A percentile compares a stretch with the other conserved stretches of the same genome.
Evolutionary conservation across 495 filamentous ascomycete genomes (phyloP).

Genomic region (Daldinia caldariorum): DNA sequence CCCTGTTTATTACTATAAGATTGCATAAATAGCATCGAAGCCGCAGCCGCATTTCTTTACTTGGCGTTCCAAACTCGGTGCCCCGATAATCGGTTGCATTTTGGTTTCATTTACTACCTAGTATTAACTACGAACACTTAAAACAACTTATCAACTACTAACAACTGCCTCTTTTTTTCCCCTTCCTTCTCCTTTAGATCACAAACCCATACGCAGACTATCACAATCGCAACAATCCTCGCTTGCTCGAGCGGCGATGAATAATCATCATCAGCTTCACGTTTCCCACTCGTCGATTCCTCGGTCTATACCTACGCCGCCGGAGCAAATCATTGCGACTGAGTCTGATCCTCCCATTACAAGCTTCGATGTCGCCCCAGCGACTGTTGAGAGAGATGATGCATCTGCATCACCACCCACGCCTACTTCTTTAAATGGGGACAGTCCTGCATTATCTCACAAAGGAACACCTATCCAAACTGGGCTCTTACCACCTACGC

Average conservation of each 20-base stretch:
- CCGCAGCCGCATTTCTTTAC: constrained; percentile 15
- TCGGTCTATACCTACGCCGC: constrained; percentile 35
- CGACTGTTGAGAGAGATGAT: constrained; percentile 27
- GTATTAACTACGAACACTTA: too few relatives aligned
- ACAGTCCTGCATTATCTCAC: constrained; percentile 24
- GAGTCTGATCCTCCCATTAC: constrained; percentile 33
- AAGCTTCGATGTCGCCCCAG: constrained; percentile 32
- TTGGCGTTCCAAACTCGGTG: constrained; percentile 12
- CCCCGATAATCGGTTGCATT: constrained; percentile 39
- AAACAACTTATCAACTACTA: not conserved
- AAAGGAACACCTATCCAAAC: constrained; percentile 27
- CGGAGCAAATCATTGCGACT: constrained; percentile 27
- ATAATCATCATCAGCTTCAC: constrained; percentile 52
- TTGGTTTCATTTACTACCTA: constrained; percentile 21
- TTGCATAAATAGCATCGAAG: constrained; percentile 20
- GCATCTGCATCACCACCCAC: constrained; percentile 42
- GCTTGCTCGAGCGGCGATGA: constrained; percentile 64
- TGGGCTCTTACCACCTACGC: constrained; percentile 39
- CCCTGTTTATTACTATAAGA: constrained; percentile 9
- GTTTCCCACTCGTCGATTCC: constrained; percentile 49
- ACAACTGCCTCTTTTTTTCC: not conserved
- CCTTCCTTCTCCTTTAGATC: constrained; percentile 29
- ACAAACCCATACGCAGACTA: constrained; percentile 47
- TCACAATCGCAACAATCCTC: constrained; percentile 54
- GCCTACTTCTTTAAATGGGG: constrained; percentile 40